A percentile compares a stretch with the other conserved stretches of the same genome.
Conservation (phyloP, 73 alveolate species). For the Uronychia binucleata region DNA sequence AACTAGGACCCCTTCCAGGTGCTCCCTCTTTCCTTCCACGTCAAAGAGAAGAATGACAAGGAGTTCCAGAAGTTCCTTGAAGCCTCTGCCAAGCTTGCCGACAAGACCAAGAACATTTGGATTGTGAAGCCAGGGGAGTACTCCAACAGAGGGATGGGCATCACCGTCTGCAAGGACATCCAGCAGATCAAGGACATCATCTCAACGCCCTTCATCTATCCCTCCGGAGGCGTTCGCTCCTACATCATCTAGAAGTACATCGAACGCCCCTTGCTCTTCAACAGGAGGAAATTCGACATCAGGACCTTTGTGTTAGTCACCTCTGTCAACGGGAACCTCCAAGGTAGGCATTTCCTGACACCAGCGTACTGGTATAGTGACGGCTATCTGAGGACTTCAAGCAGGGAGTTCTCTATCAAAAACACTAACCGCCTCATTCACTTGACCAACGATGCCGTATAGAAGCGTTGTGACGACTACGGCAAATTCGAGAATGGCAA, state of each 20-base stretch:
- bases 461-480: constrained; percentile 90
- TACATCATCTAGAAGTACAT: constrained; percentile 87
- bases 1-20: constrained; percentile 59
- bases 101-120: constrained; percentile 55
- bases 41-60: constrained; percentile 57
- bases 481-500: no score
- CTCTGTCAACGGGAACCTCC: constrained; percentile 75
- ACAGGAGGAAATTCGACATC: constrained; percentile 93
- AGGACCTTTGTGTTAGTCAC: constrained; percentile 83
- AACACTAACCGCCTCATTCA: constrained; percentile 86
- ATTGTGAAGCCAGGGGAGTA: constrained; percentile 86
- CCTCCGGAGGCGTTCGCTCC: constrained; percentile 62
- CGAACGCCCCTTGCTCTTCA: constrained; percentile 90
- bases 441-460: constrained; percentile 92
- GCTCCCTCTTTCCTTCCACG: constrained; percentile 78
- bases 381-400: constrained; percentile 92
- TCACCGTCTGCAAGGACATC: constrained; percentile 64
- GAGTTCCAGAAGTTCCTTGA: constrained; percentile 56
- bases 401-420: constrained; percentile 81
- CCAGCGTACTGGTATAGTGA: constrained; percentile 92
- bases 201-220: no score
- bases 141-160: constrained; percentile 90
- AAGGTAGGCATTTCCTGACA: no score
- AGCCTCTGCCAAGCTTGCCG: constrained; percentile 24
- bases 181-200: constrained; percentile 54